phyloP scores from a whole-genome alignment of 345 rosid genomes.

The Anacardium occidentale region DNA sequence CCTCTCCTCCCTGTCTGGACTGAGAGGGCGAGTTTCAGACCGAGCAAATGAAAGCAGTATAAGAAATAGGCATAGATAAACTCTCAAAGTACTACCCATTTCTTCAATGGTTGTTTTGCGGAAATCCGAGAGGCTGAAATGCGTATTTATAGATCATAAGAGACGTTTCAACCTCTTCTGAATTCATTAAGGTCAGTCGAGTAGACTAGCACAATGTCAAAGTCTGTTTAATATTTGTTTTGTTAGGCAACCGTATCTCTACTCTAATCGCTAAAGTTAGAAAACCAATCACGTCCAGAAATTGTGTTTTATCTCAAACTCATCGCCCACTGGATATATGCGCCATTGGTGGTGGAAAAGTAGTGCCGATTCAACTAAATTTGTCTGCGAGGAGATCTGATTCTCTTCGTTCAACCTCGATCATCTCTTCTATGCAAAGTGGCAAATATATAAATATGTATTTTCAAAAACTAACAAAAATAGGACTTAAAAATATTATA shows the following conservation, averaged over 20 bases:
- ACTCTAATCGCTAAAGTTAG: too few relatives aligned
- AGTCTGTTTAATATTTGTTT: too few relatives aligned
- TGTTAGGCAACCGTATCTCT: too few relatives aligned
- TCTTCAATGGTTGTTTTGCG: background rate
- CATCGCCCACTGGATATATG: background rate
- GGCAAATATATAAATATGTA: too few relatives aligned
- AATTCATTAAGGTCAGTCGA: too few relatives aligned
- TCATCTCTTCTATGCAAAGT: background rate
- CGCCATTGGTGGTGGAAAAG: background rate
- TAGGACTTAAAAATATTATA: too few relatives aligned
- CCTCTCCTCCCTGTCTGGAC: slow-evolving; percentile 11
- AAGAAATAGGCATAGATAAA: slow-evolving; percentile 14
- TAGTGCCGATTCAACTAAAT: background rate
- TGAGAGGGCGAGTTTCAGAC: slow-evolving; percentile 19
- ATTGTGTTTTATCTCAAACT: background rate
- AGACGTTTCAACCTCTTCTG: too few relatives aligned
- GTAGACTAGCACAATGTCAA: too few relatives aligned
- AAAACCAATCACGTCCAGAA: background rate
- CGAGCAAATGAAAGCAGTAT: slow-evolving; percentile 16
- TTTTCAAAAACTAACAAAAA: too few relatives aligned
- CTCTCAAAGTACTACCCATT: slow-evolving; percentile 15
- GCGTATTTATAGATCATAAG: background rate
- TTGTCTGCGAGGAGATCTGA: background rate
- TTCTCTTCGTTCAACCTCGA: background rate
- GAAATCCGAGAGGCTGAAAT: background rate